Evolutionary conservation across 768 basidiomycete genomes (phyloP), one percentile per base, ranked within the genome.

Genomic region (Cyclocybe cylindracea): DNA sequence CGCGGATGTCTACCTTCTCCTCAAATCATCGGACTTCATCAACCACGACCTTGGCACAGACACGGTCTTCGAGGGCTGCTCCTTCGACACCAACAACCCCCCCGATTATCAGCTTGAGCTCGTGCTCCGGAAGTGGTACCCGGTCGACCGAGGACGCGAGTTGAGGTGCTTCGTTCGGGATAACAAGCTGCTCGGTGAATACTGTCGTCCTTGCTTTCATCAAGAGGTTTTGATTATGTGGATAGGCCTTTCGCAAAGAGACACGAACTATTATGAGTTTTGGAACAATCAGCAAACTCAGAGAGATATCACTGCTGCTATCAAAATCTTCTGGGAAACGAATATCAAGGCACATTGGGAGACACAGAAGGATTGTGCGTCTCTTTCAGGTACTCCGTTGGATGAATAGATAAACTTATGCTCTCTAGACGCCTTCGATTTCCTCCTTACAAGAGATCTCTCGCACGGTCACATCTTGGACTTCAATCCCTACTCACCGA

Each of bases 21-120:
- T 98, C 56, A 98, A 98, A 66, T 92, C 93, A 0, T 94, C 92
- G 32, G 91, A 96, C 66, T 95, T 95, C 58, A 76, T 94, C 49
- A 78, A 81, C 2, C 91, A 97, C 59, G 94, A 94, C 62, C 67
- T 95, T 7, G 78, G 75, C 48, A 59, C 68, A 1, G 76, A 75
- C 2, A 70, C 65, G 32, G 84, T 91, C 5, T 95, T 95, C 51
- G 83, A 84, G 13, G 84, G 81, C 0, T 91, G 90, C 59, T 66
- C 66, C 7, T 55, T 48, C 4, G 31, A 48, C 31, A 29, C 42
- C 7, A 11, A 43, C 3, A n/a, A 34, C 5, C 37, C 37, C 44
- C 49, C 46, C 16, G 14, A 46, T 1, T 90, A 91, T 62, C 76
- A 84, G 19, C 74, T 91, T 4, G 94, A 98, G 64, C 80, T 98